Evolutionary conservation across 345 rosid genomes (phyloP), one percentile per base, ranked within the genome.

Genomic region (Limnanthes douglasii): DNA sequence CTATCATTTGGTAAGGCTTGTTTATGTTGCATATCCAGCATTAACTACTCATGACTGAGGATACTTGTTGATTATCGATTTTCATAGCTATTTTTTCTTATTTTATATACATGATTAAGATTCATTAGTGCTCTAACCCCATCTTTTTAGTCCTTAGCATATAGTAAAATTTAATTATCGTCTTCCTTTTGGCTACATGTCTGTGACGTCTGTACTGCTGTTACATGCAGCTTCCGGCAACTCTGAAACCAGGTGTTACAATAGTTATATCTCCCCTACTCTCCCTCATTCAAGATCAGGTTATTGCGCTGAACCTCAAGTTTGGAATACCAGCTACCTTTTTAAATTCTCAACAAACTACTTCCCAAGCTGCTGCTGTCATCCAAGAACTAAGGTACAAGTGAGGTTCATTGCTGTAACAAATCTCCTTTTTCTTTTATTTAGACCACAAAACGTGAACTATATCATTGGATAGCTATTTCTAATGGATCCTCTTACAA

Each of bases 211-310:
- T 33, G 27, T 29, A 21, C 18, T 30, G 2, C 24, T 35, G 18
- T 15, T 51, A 41, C 15, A 25, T 34, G 18, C 84, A 88, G 92
- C 95, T 79, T 34, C 81, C 95, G 37, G 93, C 95, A 11, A 73
- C 81, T 41, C 69, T 88, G 32, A 79, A 76, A 55, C 70, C 72
- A 7, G 86, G 97, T 19, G 90, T 88, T 34, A 83, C 90, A 26
- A 72, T 79, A 61, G 92, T 88, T 40, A 50, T 88, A 49, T 76
- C 90, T 53, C 97, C 84, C 26, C 35, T 83, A 14, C 81, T 79
- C 13, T 83, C 93, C 36, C 86, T 83, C 40, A 83, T 88, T 45
- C 95, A 88, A 50, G 97, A 88, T 60, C 97, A 76, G 61, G 79
- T 88, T 50, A 27, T 88, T 53, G 72, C 93, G 0, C 64, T 62